phyloP scores from a whole-genome alignment of 2,329 filamentous ascomycete species.

The Hymenoscyphus occultus region DNA sequence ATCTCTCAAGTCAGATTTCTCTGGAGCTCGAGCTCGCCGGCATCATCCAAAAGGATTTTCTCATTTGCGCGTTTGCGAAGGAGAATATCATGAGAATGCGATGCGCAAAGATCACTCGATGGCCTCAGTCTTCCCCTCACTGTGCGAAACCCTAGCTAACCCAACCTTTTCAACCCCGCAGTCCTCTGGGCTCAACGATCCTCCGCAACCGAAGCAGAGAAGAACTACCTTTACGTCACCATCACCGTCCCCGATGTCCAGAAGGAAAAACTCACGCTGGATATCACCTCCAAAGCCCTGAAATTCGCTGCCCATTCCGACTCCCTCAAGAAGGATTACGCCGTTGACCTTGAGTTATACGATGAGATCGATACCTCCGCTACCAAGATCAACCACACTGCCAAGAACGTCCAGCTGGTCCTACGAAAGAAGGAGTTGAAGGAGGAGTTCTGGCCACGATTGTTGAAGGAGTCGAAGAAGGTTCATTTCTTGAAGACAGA shows the following conservation, averaged over 20 bases:
- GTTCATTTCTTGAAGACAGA: slow-evolving; percentile 96
- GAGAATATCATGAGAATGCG: neutral
- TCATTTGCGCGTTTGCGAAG: neutral
- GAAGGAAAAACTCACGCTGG: slow-evolving; percentile 72
- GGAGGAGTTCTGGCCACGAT: slow-evolving; percentile 91
- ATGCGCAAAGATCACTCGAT: neutral
- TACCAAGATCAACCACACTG: slow-evolving; percentile 84
- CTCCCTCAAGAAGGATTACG: slow-evolving; percentile 82
- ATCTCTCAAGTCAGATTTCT: slow-evolving; percentile 9
- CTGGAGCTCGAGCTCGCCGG: neutral
- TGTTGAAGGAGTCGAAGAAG: slow-evolving; percentile 88
- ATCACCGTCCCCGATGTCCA: slow-evolving; percentile 85
- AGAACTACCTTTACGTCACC: slow-evolving; percentile 94
- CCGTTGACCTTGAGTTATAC: slow-evolving; percentile 83
- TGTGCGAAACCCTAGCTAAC: slow-evolving; percentile 10
- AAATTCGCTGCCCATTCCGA: slow-evolving; percentile 80
- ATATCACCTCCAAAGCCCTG: slow-evolving; percentile 74
- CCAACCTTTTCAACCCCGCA: slow-evolving; percentile 39
- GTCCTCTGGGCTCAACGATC: slow-evolving; percentile 99
- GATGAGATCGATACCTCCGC: slow-evolving; percentile 83
- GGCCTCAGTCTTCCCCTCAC: neutral
- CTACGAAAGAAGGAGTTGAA: slow-evolving; percentile 96
- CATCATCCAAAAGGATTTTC: neutral
- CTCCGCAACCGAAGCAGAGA: slow-evolving; percentile 70
- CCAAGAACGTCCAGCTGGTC: slow-evolving; percentile 84